A percentile compares a stretch with the other conserved stretches of the same genome.
Evolutionary conservation across 163 green algal species (phyloP).

Genomic region (Coccomyxa subellipsoidea): DNA sequence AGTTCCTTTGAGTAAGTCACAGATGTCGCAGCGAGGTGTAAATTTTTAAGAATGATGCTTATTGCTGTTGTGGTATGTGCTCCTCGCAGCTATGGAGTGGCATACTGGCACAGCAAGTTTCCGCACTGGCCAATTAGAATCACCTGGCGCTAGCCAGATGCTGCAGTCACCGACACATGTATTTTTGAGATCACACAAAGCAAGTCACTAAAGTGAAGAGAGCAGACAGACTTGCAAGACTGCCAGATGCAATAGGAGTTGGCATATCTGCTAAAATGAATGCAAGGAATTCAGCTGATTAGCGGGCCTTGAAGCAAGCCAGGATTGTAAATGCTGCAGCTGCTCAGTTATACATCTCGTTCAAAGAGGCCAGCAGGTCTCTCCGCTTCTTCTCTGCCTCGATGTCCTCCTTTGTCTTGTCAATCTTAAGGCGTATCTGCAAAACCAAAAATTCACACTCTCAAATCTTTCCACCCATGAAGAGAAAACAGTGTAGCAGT

Average conservation of each 20-base stretch:
- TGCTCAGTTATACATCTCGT: slow-evolving; percentile 26
- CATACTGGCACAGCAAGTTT: slow-evolving; percentile 88
- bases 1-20: no score
- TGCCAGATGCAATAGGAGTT: no score
- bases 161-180: no score
- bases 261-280: no score
- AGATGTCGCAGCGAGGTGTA: no score
- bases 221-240: no score
- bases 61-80: not conserved
- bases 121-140: slow-evolving; percentile 84
- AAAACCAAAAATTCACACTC: not conserved
- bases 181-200: no score
- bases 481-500: no score
- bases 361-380: slow-evolving; percentile 21
- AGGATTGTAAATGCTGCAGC: no score
- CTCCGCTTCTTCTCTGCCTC: slow-evolving; percentile 16
- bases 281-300: no score
- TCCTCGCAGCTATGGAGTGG: slow-evolving; percentile 73
- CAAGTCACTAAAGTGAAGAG: no score
- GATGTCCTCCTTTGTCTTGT: slow-evolving; percentile 26
- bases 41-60: not conserved
- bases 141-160: slow-evolving; percentile 24
- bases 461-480: not conserved
- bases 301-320: no score
- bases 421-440: slow-evolving; percentile 34